Conservation (phyloP, 148 eudicot species). For the Diospyros lotus region DNA sequence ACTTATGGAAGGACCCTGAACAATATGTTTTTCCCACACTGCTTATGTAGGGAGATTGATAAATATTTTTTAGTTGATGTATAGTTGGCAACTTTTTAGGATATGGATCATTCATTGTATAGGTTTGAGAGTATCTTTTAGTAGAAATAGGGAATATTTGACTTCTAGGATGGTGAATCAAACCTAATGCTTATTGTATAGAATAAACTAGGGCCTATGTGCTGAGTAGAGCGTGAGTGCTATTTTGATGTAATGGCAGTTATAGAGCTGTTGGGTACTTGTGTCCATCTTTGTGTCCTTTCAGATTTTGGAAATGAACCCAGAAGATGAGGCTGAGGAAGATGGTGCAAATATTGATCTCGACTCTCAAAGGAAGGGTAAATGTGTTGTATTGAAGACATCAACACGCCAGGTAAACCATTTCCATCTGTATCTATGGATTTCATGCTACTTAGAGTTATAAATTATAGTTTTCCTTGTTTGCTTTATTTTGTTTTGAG, state of each 20-base stretch:
- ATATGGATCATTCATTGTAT: not conserved
- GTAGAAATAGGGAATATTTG: too few relatives aligned
- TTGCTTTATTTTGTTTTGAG: not conserved
- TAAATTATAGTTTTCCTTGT: not conserved
- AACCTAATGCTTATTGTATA: too few relatives aligned
- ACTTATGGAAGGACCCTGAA: not conserved
- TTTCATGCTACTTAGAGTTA: not conserved
- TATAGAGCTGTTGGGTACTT: not conserved
- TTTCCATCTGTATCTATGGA: not conserved
- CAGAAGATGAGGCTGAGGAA: constrained; percentile 97
- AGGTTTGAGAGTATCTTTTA: too few relatives aligned
- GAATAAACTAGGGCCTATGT: not conserved
- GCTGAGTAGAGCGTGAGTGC: not conserved
- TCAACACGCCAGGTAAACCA: constrained; percentile 76
- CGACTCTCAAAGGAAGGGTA: constrained; percentile 95
- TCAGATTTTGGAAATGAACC: constrained; percentile 86
- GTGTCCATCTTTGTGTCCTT: not conserved
- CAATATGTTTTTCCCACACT: not conserved
- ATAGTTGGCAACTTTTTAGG: not conserved
- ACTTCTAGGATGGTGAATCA: too few relatives aligned
- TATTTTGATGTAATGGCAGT: too few relatives aligned
- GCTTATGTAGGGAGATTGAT: not conserved
- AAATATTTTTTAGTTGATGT: not conserved
- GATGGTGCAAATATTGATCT: constrained; percentile 97
- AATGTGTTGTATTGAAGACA: constrained; percentile 90